Conservation (phyloP, 1,139 yeast species). For the Tardiomyces blankii region DNA sequence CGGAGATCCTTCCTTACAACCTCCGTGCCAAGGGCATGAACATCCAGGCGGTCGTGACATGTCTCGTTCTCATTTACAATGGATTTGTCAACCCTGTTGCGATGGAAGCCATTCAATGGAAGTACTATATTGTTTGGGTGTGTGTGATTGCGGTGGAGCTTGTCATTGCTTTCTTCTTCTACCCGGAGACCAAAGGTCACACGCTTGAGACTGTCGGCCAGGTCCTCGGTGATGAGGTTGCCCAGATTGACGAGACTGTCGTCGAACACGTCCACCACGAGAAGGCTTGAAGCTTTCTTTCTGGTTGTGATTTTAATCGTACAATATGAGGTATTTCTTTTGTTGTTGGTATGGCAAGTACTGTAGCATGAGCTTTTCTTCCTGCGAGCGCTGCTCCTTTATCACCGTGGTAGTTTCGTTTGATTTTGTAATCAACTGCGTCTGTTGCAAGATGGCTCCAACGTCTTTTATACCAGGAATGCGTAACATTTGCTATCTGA, state of each 20-base stretch:
- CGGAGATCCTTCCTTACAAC: slow-evolving; percentile 33
- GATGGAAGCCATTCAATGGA: slow-evolving; percentile 27
- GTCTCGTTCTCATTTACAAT: slow-evolving; percentile 24
- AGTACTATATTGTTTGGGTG: slow-evolving; percentile 29
- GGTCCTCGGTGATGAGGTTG: slow-evolving; percentile 4
- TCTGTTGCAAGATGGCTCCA: no score
- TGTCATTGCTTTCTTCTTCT: slow-evolving; percentile 40
- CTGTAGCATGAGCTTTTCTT: no score
- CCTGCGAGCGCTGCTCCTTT: no score
- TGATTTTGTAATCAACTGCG: no score
- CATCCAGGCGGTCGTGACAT: slow-evolving; percentile 14
- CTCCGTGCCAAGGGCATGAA: slow-evolving; percentile 27
- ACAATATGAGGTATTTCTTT: no score
- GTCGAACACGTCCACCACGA: background rate
- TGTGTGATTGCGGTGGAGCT: slow-evolving; percentile 41
- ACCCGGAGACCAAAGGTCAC: slow-evolving; percentile 31
- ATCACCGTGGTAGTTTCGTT: no score
- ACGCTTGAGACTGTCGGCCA: slow-evolving; percentile 39
- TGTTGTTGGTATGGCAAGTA: no score
- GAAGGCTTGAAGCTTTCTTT: background rate
- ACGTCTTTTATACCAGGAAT: no score
- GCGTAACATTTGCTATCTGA: no score
- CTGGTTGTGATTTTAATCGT: no score
- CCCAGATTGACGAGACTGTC: background rate
- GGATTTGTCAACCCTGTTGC: slow-evolving; percentile 36